Evolutionary conservation across 2,329 filamentous ascomycete species (phyloP), one percentile per base, ranked within the genome.

Genomic region (Harringtonia aguacate): DNA sequence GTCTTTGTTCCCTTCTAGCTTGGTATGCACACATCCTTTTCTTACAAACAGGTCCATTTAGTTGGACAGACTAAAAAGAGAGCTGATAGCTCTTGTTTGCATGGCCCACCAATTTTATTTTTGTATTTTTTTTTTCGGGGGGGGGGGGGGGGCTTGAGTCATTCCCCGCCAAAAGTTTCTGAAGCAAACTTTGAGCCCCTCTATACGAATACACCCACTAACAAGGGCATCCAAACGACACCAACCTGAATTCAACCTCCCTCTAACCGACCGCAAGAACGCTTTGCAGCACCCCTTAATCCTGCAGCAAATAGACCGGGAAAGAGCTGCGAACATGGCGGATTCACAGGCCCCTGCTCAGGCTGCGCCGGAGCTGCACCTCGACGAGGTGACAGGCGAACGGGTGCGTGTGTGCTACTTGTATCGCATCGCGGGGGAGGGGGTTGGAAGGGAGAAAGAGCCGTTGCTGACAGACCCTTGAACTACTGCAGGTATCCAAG

Each of bases 371-470:
- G 73, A 75, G 52, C 74, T 94, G 54, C 76, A 89, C 64, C 77
- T 92, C 41, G 92, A 98, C 64, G 86, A 94, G 59, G 86, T 89
- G 51, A 97, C 92, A 14, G 92, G 92, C 57, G 92, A 98, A 69
- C 45, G 43, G 5, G 51, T 53, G 39, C 4, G 50, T 50, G 34
- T 14, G n/a, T n/a, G n/a, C n/a, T n/a, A n/a, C 29, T 30, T 21
- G 22, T 14, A 20, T 14, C 22, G 24, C 18, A 30, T 20, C n/a
- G n/a, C n/a, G n/a, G n/a, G n/a, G n/a, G 27, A 38, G 20, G 31
- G 4, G 27, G 31, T 4, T 24, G 31, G n/a, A 30, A 39, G 12
- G 15, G 24, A 39, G 22, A 31, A 18, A 30, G n/a, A 39, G 18
- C n/a, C n/a, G n/a, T n/a, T n/a, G n/a, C n/a, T n/a, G 18, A 20